These are phyloP conservation scores for Xerocomus amazonicus DNA, from an alignment of 1,284 basidiomycete genomes.

Conservation along the genomic window DNA sequence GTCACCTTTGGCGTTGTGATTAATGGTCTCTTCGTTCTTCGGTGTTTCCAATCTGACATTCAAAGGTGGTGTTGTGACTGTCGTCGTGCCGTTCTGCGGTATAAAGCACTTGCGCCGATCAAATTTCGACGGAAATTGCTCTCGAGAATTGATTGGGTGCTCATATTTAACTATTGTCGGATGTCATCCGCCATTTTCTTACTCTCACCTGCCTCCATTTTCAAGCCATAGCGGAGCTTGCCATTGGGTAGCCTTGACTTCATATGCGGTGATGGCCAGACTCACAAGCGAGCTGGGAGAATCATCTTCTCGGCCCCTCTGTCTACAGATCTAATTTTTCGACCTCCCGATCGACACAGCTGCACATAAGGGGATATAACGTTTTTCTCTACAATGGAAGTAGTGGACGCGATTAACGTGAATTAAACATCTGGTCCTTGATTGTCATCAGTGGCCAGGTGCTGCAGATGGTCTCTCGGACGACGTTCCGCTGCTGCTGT, in stretches of 20 bases:
- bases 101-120: slow-evolving; percentile 20
- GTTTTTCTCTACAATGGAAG: slow-evolving; percentile 20
- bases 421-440: not conserved
- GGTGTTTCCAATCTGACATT: slow-evolving; percentile 6
- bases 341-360: slow-evolving; percentile 13
- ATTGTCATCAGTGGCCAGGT: not conserved
- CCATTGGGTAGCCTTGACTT: not conserved
- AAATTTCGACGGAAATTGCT: slow-evolving; percentile 29
- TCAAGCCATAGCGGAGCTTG: slow-evolving; percentile 3
- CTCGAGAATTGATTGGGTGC: slow-evolving; percentile 6
- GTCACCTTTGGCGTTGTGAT: not conserved
- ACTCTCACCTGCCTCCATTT: slow-evolving; percentile 2
- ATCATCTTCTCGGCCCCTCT: not conserved
- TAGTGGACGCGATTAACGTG: slow-evolving; percentile 5
- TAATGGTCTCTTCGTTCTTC: not conserved
- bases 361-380: slow-evolving; percentile 8
- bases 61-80: not conserved
- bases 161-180: slow-evolving; percentile 6
- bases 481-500: not conserved
- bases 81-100: slow-evolving; percentile 6
- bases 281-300: not conserved
- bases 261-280: not conserved
- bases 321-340: not conserved
- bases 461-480: not conserved
- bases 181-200: slow-evolving; percentile 9